Evolutionary conservation across 495 filamentous ascomycete species (phyloP).

Genomic region (Podospora australis): DNA sequence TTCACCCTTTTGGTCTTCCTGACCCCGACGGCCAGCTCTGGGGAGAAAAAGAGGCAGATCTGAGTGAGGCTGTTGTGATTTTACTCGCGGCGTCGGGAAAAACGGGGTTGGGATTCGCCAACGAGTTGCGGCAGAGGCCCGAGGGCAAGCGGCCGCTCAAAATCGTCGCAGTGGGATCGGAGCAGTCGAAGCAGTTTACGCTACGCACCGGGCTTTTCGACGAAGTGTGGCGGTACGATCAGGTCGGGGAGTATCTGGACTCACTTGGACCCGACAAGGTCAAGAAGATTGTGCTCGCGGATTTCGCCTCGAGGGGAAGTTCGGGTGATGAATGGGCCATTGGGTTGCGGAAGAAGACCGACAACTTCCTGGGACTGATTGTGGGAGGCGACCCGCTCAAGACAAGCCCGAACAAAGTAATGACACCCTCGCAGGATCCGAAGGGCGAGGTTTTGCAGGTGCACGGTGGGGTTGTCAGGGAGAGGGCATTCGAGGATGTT

Average conservation of each 20-base stretch:
- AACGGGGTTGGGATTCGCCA: conserved; percentile 39
- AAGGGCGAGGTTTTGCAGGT: conserved; percentile 25
- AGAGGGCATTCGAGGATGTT: conserved; percentile 26
- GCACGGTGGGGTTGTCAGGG: conserved; percentile 40
- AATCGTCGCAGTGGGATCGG: conserved; percentile 34
- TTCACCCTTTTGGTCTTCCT: conserved; percentile 32
- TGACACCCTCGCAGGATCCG: conserved; percentile 1
- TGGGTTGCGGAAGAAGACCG: conserved; percentile 20
- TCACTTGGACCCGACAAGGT: conserved; percentile 18
- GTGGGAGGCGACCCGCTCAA: conserved; percentile 29
- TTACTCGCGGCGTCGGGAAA: conserved; percentile 45
- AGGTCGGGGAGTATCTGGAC: conserved; percentile 15
- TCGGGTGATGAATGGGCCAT: conserved; percentile 31
- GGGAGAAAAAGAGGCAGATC: conserved; percentile 38
- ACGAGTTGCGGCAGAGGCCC: conserved; percentile 26
- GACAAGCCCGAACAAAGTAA: conserved; percentile 23
- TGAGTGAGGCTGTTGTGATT: conserved; percentile 36
- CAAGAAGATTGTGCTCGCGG: conserved; percentile 41
- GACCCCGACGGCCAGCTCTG: conserved; percentile 31
- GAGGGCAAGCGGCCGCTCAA: conserved; percentile 16
- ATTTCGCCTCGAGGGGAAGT: conserved; percentile 46
- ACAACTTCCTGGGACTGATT: conserved; percentile 22
- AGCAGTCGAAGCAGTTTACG: conserved; percentile 24
- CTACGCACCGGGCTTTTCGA: conserved; percentile 30
- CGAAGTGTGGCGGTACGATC: conserved; percentile 27